A percentile compares a stretch with the other conserved stretches of the same genome.
Evolutionary conservation across 2,329 filamentous ascomycete species (phyloP).

Genomic region (Epichloe uncinata): DNA sequence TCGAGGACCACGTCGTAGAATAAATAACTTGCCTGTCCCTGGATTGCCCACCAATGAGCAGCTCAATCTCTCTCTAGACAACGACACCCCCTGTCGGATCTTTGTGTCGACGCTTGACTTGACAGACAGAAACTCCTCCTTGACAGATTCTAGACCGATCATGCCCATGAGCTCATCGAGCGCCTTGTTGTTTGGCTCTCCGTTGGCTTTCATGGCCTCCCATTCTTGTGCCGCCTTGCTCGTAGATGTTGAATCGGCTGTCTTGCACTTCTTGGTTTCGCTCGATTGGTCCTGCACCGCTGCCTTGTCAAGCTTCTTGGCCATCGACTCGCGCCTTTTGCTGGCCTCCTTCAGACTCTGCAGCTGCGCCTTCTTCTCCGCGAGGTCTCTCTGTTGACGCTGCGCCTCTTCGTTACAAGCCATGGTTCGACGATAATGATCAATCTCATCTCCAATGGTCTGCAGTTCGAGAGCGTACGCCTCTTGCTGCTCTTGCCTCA

Average conservation of each 20-base stretch:
- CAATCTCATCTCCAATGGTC: constrained; percentile 39
- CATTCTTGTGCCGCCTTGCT: constrained; percentile 15
- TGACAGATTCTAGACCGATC: too few species aligned
- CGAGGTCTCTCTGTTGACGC: constrained; percentile 34
- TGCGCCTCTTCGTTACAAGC: constrained; percentile 3
- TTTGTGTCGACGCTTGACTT: too few species aligned
- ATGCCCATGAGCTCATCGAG: too few species aligned
- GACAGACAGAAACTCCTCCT: too few species aligned
- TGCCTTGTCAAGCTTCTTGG: background rate
- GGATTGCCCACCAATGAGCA: too few species aligned
- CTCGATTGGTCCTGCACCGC: background rate
- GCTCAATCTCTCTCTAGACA: too few species aligned
- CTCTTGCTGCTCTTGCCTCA: constrained; percentile 29
- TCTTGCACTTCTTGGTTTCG: background rate
- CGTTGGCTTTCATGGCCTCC: too few species aligned
- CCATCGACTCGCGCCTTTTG: constrained; percentile 1
- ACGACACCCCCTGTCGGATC: too few species aligned
- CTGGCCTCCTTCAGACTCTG: constrained; percentile 20
- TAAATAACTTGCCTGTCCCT: too few species aligned
- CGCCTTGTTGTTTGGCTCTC: too few species aligned
- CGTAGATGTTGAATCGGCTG: too few species aligned
- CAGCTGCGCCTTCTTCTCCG: constrained; percentile 5
- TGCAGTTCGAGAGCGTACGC: constrained; percentile 32
- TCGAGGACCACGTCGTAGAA: too few species aligned
- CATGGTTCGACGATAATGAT: constrained; percentile 21